These are phyloP conservation scores for Leptographium radiaticola DNA, from an alignment of 2,329 filamentous ascomycete species.

Conservation along the genomic window DNA sequence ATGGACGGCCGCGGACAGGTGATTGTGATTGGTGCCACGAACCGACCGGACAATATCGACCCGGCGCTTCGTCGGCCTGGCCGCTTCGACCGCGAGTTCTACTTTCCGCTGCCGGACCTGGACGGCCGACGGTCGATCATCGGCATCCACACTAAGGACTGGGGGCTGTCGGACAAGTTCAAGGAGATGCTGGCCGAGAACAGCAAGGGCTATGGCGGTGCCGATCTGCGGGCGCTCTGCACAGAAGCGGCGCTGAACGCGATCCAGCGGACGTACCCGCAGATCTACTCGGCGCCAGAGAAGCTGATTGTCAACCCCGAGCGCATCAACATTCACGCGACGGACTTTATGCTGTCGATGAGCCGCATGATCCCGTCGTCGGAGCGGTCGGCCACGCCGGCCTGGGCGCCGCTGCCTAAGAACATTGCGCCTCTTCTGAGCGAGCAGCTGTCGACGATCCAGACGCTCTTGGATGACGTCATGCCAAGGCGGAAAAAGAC, in stretches of 20 bases:
- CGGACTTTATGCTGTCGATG: slow-evolving; percentile 94
- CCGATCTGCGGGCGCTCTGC: slow-evolving; percentile 83
- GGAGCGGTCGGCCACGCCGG: slow-evolving; percentile 75
- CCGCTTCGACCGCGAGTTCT: slow-evolving; percentile 94
- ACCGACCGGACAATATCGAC: slow-evolving; percentile 91
- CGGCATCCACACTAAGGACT: slow-evolving; percentile 89
- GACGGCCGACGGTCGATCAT: slow-evolving; percentile 75
- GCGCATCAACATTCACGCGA: slow-evolving; percentile 75
- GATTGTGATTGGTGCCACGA: slow-evolving; percentile 97
- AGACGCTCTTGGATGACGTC: slow-evolving; percentile 56
- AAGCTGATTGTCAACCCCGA: slow-evolving; percentile 80
- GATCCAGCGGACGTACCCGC: slow-evolving; percentile 88
- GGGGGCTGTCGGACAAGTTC: slow-evolving; percentile 70
- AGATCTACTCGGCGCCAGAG: slow-evolving; percentile 84
- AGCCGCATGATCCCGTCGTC: slow-evolving; percentile 96
- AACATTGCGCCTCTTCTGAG: slow-evolving; percentile 70
- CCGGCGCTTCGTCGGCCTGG: slow-evolving; percentile 88
- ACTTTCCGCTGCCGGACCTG: slow-evolving; percentile 82
- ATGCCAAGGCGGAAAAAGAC: slow-evolving; percentile 76
- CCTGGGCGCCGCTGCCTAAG: slow-evolving; percentile 67
- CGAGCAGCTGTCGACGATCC: slow-evolving; percentile 56
- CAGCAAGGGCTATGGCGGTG: slow-evolving; percentile 89
- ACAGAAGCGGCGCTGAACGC: slow-evolving; percentile 94
- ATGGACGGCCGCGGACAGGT: slow-evolving; percentile 98
- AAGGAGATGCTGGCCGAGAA: slow-evolving; percentile 73